Evolutionary conservation across 106 monocot species (phyloP), one percentile per base, ranked within the genome.

Genomic region (Dendrobium officinale): DNA sequence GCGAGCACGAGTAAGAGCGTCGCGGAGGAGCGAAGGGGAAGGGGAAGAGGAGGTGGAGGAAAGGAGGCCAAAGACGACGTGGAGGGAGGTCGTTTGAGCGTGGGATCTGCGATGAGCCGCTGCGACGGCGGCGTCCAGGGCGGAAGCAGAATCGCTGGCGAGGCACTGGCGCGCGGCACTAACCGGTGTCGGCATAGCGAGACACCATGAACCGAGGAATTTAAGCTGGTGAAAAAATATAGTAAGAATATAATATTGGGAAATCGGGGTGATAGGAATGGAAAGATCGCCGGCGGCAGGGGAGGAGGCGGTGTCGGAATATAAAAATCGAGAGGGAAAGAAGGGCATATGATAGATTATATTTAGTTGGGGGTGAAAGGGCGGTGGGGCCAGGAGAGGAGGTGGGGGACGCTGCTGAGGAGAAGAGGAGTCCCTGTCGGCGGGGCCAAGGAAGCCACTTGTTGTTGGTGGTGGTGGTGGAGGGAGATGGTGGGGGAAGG

Each of bases 1-100:
- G 31, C 79, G 86, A 64, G 70, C 66, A 54, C 88, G 77, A 55
- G 80, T 19, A 8, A 68, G 61, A 8, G 81, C 81, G 4, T 73
- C 43, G 4, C 84, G 68, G 41, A 86, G 81, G 49, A 87, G 72
- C 22, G 88, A 80, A 9, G 51, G 20, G 47, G 82, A 64, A 44
- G 90, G 48, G 15, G 88, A 55, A 61, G 87, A 87, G 51, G 82
- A 61, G 47, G 90, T 56, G 17, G 88, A 55, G 61, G 87, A 88
- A 55, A 94, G 90, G 6, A 94, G 87, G 11, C 90, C 89, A 77
- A 84, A 94, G 55, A 98, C 83, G 81, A 98, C 85, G 83, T 98
- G 97, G 56, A 98, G 92, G 73, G 97, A 89, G 37, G 92, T 98
- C 4, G 94, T 98, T 82, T 98, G 97, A 0, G 94, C 89, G 89